Evolutionary conservation across 495 filamentous ascomycete genomes (phyloP).

Genomic region (Aspergillus leporis): DNA sequence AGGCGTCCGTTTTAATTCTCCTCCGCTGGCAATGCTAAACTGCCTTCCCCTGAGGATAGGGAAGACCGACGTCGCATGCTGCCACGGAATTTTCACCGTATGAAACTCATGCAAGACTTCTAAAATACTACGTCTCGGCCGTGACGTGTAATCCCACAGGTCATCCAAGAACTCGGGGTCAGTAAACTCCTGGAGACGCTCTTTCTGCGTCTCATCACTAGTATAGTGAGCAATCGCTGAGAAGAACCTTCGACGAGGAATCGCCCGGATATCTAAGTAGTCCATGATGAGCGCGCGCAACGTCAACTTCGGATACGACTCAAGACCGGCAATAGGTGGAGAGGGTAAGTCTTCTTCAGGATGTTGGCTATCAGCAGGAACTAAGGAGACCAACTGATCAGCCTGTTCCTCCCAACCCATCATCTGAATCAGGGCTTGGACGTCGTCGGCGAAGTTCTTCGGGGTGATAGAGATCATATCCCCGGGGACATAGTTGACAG

Average conservation of each 20-base stretch:
- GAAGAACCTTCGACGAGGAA: constrained; percentile 88
- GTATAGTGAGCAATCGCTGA: constrained; percentile 71
- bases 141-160: constrained; percentile 91
- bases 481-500: constrained; percentile 60
- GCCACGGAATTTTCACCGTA: constrained; percentile 76
- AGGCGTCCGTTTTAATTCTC: constrained; percentile 42
- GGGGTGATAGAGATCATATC: constrained; percentile 79
- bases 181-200: constrained; percentile 80
- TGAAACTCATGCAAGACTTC: constrained; percentile 91
- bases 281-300: constrained; percentile 74
- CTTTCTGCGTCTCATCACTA: constrained; percentile 67
- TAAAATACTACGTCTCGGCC: constrained; percentile 85
- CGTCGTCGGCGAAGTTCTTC: constrained; percentile 81
- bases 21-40: constrained; percentile 86
- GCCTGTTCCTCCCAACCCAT: constrained; percentile 76
- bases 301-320: constrained; percentile 54
- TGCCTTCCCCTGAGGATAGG: constrained; percentile 76
- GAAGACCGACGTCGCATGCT: constrained; percentile 66
- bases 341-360: constrained; percentile 27
- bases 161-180: constrained; percentile 79
- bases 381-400: constrained; percentile 59
- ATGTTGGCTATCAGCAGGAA: constrained; percentile 28
- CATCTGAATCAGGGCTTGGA: constrained; percentile 67
- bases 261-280: constrained; percentile 83
- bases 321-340: constrained; percentile 44